These are phyloP conservation scores for Cicer judaicum DNA, from an alignment of 306 rosid species.

Conservation along the genomic window DNA sequence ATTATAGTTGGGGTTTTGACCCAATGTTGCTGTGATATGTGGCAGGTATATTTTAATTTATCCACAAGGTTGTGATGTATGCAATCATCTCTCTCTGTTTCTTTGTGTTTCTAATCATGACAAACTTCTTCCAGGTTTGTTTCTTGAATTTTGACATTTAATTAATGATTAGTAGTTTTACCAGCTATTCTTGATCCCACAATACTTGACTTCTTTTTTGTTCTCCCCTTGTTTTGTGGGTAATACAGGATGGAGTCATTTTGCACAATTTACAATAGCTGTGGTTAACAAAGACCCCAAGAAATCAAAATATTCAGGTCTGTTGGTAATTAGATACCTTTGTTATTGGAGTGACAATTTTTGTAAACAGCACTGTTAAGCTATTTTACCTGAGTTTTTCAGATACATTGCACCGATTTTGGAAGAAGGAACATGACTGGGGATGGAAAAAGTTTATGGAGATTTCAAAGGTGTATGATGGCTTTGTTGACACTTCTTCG, in stretches of 20 bases:
- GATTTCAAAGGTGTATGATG: constrained; percentile 91
- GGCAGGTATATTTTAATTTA: constrained; percentile 97
- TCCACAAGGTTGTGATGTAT: constrained; percentile 98
- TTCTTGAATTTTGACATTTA: constrained; percentile 22
- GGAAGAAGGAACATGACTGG: constrained; percentile 99
- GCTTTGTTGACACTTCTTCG: constrained; percentile 89
- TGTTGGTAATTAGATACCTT: constrained; percentile 46
- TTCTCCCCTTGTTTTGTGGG: constrained; percentile 23
- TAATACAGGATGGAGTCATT: constrained; percentile 91
- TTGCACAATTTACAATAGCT: constrained; percentile 96
- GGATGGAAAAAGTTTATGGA: constrained; percentile 99
- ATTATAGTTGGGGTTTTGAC: constrained; percentile 37
- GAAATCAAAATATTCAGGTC: constrained; percentile 96
- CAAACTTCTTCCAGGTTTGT: constrained; percentile 95
- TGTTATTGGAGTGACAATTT: constrained; percentile 35
- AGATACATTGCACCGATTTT: constrained; percentile 98
- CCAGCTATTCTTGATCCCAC: neutral
- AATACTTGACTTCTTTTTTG: constrained; percentile 26
- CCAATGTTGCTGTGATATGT: constrained; percentile 25
- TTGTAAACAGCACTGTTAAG: constrained; percentile 30
- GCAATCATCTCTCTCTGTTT: constrained; percentile 97
- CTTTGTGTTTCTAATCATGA: constrained; percentile 98
- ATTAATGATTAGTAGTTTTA: constrained; percentile 34
- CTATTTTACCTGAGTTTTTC: constrained; percentile 45
- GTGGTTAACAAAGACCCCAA: constrained; percentile 95